Percentiles rank a stretch among this genome's conserved stretches.
Conservation (phyloP, 179 eudicot species). For the Heliamphora pulchella region DNA sequence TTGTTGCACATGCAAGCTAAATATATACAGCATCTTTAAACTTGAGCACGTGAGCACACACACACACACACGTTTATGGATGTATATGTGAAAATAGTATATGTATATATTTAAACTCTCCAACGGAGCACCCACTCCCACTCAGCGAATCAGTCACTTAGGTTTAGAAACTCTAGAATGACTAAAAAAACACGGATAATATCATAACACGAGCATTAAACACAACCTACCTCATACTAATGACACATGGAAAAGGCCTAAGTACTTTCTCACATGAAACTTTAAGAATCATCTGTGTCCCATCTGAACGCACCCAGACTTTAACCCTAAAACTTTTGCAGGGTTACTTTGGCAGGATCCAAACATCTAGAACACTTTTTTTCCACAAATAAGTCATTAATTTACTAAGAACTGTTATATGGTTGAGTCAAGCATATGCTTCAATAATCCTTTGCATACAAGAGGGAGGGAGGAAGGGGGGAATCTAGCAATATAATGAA, state of each 20-base stretch:
- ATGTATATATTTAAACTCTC: no score
- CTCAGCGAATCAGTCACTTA: no score
- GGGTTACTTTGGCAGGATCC: not conserved
- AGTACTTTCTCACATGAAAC: not conserved
- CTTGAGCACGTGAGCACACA: no score
- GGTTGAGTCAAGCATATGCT: not conserved
- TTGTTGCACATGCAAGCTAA: no score
- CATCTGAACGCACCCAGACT: not conserved
- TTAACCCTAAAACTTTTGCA: not conserved
- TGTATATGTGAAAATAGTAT: no score
- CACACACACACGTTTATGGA: no score
- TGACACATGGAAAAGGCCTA: not conserved
- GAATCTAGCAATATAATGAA: not conserved
- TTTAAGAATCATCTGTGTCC: not conserved
- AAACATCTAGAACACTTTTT: not conserved
- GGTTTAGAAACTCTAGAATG: no score
- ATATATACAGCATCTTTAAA: no score
- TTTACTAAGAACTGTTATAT: not conserved
- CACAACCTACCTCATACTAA: not conserved
- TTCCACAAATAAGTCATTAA: no score
- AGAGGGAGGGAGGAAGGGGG: no score
- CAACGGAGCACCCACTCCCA: no score
- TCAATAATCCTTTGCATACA: not conserved
- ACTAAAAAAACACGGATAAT: no score
- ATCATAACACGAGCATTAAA: not conserved